phyloP scores from a whole-genome alignment of 768 basidiomycete genomes.

The Suillus hirtellus region DNA sequence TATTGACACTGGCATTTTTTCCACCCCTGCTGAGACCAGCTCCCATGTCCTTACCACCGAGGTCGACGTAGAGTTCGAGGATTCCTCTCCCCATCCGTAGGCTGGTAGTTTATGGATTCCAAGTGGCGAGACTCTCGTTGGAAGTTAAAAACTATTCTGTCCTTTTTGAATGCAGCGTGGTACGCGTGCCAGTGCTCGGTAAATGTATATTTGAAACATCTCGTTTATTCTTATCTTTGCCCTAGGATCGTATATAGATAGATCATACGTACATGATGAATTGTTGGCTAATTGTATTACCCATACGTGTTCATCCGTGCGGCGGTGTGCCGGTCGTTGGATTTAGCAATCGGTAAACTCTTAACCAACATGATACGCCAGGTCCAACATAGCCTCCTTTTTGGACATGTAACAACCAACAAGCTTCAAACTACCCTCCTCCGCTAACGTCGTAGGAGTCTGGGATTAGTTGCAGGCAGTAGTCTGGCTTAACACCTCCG shows the following conservation, averaged over 20 bases:
- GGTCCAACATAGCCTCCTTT: neutral
- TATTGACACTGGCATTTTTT: conserved; percentile 22
- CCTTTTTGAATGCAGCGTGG: neutral
- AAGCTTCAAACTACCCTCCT: neutral
- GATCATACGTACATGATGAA: neutral
- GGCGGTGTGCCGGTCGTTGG: neutral
- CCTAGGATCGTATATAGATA: neutral
- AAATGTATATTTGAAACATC: neutral
- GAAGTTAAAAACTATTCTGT: neutral
- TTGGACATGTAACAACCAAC: neutral
- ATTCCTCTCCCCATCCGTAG: neutral
- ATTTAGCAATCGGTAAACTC: neutral
- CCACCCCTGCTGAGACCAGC: neutral
- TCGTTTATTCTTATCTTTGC: neutral
- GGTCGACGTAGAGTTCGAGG: neutral
- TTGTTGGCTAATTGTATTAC: neutral
- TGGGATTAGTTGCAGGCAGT: neutral
- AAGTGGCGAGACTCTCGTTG: neutral
- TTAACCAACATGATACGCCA: neutral
- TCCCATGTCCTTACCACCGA: neutral
- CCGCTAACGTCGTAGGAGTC: neutral
- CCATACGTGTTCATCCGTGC: neutral
- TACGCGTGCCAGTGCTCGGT: neutral
- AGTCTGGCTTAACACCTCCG: neutral
- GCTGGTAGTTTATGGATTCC: neutral